Conservation (phyloP, 1,139 yeast genomes). For the Geotrichum carabidarum region DNA sequence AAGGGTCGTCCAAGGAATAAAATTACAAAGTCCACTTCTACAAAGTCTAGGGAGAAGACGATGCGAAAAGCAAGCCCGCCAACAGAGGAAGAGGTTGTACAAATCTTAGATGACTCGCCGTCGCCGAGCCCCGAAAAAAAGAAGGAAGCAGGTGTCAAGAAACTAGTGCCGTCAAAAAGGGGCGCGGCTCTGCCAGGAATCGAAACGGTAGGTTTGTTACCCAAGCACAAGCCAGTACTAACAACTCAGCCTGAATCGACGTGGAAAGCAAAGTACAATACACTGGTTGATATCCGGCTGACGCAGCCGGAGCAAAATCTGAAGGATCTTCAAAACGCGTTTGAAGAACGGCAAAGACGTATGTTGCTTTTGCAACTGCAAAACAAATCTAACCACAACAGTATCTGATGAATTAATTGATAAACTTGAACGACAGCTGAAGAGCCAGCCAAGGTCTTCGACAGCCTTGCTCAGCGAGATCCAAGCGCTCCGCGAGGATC, state of each 20-base stretch:
- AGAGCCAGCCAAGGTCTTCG: background rate
- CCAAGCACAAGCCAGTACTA: background rate
- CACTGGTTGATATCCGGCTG: conserved; percentile 12
- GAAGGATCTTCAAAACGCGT: conserved; percentile 7
- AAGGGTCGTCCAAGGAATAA: background rate
- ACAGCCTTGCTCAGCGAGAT: conserved; percentile 2
- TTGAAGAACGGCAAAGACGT: conserved; percentile 9
- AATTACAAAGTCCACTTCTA: background rate
- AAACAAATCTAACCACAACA: background rate
- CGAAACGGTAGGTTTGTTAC: conserved; percentile 1
- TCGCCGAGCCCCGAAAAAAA: background rate
- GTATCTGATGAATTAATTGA: conserved; percentile 12
- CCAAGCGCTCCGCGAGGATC: background rate
- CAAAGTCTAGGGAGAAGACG: background rate
- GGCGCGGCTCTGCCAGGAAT: background rate
- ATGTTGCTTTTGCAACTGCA: background rate
- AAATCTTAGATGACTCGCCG: background rate
- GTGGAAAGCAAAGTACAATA: conserved; percentile 18
- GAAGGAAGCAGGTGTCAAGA: background rate
- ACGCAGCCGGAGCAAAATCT: conserved; percentile 16
- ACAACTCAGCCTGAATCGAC: conserved; percentile 1
- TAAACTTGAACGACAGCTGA: conserved; percentile 9
- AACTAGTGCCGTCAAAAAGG: background rate
- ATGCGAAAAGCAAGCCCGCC: background rate
- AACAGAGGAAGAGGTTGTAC: background rate